Evolutionary conservation across 371 early-diverging fungal genomes (phyloP).

Genomic region (Cokeromyces recurvatus): DNA sequence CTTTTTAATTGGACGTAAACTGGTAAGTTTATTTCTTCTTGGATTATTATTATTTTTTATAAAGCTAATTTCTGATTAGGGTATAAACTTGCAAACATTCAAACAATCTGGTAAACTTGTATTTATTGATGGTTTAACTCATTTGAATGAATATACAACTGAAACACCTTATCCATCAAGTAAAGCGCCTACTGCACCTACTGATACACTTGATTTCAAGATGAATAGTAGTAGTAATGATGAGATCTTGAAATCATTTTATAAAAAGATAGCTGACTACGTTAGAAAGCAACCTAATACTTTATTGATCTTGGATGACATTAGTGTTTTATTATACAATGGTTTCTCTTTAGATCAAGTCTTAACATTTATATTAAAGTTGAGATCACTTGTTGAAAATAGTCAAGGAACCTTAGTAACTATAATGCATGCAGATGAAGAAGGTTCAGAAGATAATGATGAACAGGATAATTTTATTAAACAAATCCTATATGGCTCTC

Average conservation of each 20-base stretch:
- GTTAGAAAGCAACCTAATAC: conserved; percentile 11
- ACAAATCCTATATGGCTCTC: conserved; percentile 42
- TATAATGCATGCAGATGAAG: conserved; percentile 58
- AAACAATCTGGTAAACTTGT: conserved; percentile 50
- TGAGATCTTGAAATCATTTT: conserved; percentile 11
- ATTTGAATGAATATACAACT: conserved; percentile 44
- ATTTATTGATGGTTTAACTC: conserved; percentile 64
- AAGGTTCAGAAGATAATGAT: conserved; percentile 41
- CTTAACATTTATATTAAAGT: conserved; percentile 39
- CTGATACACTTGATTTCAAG: conserved; percentile 23
- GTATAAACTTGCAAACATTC: conserved; percentile 53
- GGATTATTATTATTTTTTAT: neutral
- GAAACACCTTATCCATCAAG: conserved; percentile 37
- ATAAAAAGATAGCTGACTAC: conserved; percentile 12
- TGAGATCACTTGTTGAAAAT: conserved; percentile 38
- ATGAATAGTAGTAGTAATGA: neutral
- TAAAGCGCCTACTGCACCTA: conserved; percentile 35
- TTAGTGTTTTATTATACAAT: conserved; percentile 50
- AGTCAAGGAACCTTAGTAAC: conserved; percentile 58
- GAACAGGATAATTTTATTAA: conserved; percentile 55
- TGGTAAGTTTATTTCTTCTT: conserved; percentile 35
- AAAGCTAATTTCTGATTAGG: conserved; percentile 31
- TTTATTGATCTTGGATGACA: conserved; percentile 61
- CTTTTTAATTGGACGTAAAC: conserved; percentile 59
- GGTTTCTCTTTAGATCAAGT: conserved; percentile 47